Evolutionary conservation across 179 eudicot genomes (phyloP).

Genomic region (Carnegiea gigantea): DNA sequence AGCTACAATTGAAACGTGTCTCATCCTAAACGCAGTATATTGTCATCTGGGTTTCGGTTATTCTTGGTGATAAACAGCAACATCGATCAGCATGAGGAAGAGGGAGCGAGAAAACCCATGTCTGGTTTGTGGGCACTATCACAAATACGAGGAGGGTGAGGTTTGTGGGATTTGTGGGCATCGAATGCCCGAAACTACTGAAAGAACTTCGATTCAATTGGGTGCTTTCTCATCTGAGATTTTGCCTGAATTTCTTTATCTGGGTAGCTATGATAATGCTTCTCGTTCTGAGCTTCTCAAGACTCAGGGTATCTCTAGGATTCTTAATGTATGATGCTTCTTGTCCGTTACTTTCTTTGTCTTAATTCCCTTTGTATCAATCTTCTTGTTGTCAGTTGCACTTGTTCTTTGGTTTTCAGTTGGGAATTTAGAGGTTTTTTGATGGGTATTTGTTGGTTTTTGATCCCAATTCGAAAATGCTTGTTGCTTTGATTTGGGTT

Average conservation of each 20-base stretch:
- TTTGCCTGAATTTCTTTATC: slow-evolving; percentile 72
- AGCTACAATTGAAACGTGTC: background rate
- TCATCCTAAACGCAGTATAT: background rate
- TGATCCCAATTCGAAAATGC: background rate
- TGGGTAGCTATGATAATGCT: slow-evolving; percentile 90
- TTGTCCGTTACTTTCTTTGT: background rate
- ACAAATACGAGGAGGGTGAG: slow-evolving; percentile 89
- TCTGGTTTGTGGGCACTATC: slow-evolving; percentile 85
- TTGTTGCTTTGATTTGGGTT: background rate
- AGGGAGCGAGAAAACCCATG: slow-evolving; percentile 93
- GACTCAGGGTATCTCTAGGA: slow-evolving; percentile 70
- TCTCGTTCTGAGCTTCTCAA: slow-evolving; percentile 81
- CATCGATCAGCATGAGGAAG: slow-evolving; percentile 44
- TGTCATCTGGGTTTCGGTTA: slow-evolving; percentile 19
- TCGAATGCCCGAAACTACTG: slow-evolving; percentile 49
- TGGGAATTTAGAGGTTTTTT: background rate
- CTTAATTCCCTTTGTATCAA: background rate
- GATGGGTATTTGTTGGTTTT: background rate
- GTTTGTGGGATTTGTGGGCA: slow-evolving; percentile 94
- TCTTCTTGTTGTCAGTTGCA: background rate
- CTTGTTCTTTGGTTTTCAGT: background rate
- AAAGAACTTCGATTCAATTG: slow-evolving; percentile 35
- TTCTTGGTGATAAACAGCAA: background rate
- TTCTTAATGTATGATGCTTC: slow-evolving; percentile 64
- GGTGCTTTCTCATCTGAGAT: slow-evolving; percentile 92